Base-by-base conservation (phyloP, 2,329 filamentous ascomycete species). In the Colletotrichum higginsianum region DNA sequence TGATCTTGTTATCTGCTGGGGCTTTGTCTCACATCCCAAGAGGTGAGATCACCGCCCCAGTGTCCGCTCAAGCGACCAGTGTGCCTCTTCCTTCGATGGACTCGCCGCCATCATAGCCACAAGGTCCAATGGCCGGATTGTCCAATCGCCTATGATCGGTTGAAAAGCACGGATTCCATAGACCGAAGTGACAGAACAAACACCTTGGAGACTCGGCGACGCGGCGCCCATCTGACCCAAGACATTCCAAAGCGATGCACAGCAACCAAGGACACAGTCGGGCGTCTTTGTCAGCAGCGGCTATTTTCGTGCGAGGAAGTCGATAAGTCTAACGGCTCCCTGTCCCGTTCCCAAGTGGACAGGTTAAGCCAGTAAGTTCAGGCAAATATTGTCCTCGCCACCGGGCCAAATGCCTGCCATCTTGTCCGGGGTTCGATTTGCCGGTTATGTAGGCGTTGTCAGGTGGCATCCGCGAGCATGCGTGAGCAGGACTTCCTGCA, bases 231-330 rank as follows among this genome's bases (percentile, higher is more conserved):
- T 30, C 13, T 30, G 23, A 13, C 21, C 23, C 7, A 46, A 11
- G 30, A 30, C 30, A 9, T 8, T 30, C 30, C 30, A 30, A 30
- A 30, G 30, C 30, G 30, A 30, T 30, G 30, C 30, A 8, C 30
- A 30, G 30, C 30, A 30, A 30, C 30, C 18, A 38, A n/a, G 3
- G 23, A 23, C 8, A 16, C 15, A 15, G 26, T 12, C 53, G 18
- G n/a, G 21, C 21, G 30, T n/a, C 26, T 66, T 66, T 44, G 47
- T 60, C 46, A 55, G 53, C 61, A 38, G 30, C 49, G 13, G 40
- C 47, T 66, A 55, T 61, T 56, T 61, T 49, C 16, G 44, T 60
- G 30, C 18, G 16, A n/a, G 9, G 15, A 30, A 30, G 16, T 44
- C 18, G n/a, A 55, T 55, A 49, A 49, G 55, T 46, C 60, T 40